Percentiles rank a stretch among this genome's conserved stretches.
These are phyloP conservation scores for Fraxinus pennsylvanica DNA, from an alignment of 257 asterid genomes.

Conservation along the genomic window DNA sequence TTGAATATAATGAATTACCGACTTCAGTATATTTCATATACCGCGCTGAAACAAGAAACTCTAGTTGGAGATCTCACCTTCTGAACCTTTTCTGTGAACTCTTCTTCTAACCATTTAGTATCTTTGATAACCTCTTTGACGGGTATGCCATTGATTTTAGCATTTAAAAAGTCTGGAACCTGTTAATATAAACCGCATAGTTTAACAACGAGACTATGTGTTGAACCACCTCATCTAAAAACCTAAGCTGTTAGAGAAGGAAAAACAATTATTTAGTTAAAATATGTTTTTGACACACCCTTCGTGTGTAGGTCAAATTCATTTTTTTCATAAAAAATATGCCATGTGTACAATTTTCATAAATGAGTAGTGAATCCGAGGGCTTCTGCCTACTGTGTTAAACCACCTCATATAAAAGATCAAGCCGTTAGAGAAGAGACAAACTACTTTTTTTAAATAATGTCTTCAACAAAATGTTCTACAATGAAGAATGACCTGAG, in stretches of 20 bases:
- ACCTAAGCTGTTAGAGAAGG: not conserved
- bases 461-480: not conserved
- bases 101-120: constrained; percentile 86
- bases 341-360: not conserved
- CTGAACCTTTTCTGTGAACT: constrained; percentile 86
- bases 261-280: not conserved
- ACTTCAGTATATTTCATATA: not conserved
- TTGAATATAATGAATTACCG: constrained; percentile 2
- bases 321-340: no score
- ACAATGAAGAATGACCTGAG: constrained; percentile 61
- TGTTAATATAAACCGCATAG: constrained; percentile 28
- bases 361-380: not conserved
- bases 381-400: not conserved
- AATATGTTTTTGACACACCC: not conserved
- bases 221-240: not conserved
- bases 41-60: constrained; percentile 1
- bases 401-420: not conserved
- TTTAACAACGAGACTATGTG: not conserved
- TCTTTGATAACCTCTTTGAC: constrained; percentile 87
- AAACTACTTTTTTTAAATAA: not conserved
- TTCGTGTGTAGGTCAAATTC: no score
- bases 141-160: constrained; percentile 72
- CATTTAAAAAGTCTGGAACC: constrained; percentile 96
- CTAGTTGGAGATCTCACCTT: constrained; percentile 46
- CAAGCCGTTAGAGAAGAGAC: not conserved